Base-by-base conservation (phyloP, 345 rosid species). In the Clausena lansium region DNA sequence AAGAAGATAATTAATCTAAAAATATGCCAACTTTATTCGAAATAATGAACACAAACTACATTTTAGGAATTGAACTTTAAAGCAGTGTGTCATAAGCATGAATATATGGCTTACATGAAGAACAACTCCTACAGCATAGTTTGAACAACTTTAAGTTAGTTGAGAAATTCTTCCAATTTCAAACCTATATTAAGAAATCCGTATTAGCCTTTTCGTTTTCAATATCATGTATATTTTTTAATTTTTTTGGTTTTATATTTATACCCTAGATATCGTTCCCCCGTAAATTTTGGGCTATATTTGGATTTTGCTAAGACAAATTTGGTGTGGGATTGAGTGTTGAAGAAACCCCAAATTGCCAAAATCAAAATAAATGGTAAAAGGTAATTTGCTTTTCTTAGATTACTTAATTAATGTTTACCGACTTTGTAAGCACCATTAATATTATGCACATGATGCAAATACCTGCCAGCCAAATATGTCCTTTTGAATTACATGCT, bases 391-490 rank as follows among this genome's bases (percentile, higher is more conserved):
- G 50, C 9, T 52, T 50, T 24, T 68, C 55, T 41, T 20, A 25
- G n/a, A 38, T 1, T 60, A 39, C 9, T 73, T 15, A 73, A 73
- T 39, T n/a, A 58, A 57, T 72, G 55, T 59, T 73, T 73, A 73
- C 67, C 67, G 67, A 73, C 67, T 60, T 74, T 75, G 60, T 32
- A 64, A 75, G 71, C 24, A 75, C 63, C 58, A 75, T 52, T 65
- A 64, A 64, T 77, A 67, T 39, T 73, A 35, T 77, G 67, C 70
- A 76, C 83, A 71, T 59, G 45, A 13, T 52, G 77, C 45, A 62
- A 70, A 76, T 50, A 41, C 64, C 17, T 20, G 70, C 67, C 79
- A 77, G 39, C 73, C 63, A 77, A 81, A 81, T 35, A 72, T 73
- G 67, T 77, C 78, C 25, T 67, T 45, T 59, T 52, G 38, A 38